Evolutionary conservation across 768 basidiomycete species (phyloP).

Genomic region (Mycena kentingensis): DNA sequence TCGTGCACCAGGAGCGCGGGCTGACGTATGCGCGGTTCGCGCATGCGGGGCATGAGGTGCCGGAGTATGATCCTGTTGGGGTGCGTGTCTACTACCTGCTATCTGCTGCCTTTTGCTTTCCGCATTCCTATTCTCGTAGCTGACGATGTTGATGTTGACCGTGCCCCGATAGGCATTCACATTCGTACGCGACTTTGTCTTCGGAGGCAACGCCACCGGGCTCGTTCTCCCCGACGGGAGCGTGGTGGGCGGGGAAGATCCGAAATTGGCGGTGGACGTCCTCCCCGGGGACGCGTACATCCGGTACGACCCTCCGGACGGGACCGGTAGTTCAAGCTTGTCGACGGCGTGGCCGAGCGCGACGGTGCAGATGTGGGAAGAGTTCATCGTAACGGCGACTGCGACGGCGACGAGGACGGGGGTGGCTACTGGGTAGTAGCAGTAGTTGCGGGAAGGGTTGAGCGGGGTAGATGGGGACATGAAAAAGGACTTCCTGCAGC

Average conservation of each 20-base stretch:
- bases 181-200: conserved; percentile 49
- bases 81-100: conserved; percentile 1
- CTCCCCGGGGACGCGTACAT: conserved; percentile 45
- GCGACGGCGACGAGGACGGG: too few species aligned
- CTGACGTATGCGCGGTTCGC: conserved; percentile 34
- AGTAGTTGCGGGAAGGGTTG: too few species aligned
- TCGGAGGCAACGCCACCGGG: conserved; percentile 50
- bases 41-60: conserved; percentile 23
- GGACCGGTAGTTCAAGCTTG: conserved; percentile 34
- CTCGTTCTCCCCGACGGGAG: conserved; percentile 34
- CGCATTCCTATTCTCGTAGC: not conserved
- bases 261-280: conserved; percentile 35
- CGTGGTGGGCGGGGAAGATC: conserved; percentile 47
- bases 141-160: too few species aligned
- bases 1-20: conserved; percentile 56
- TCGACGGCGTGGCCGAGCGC: conserved; percentile 39
- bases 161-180: conserved; percentile 44
- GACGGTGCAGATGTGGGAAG: conserved; percentile 37
- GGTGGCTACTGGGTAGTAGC: too few species aligned
- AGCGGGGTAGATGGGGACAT: too few species aligned
- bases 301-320: conserved; percentile 38
- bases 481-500: too few species aligned
- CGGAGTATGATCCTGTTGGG: conserved; percentile 13
- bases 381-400: conserved; percentile 31
- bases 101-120: not conserved